phyloP scores from a whole-genome alignment of 169 alveolate genomes.

The Eimeria zaria region DNA sequence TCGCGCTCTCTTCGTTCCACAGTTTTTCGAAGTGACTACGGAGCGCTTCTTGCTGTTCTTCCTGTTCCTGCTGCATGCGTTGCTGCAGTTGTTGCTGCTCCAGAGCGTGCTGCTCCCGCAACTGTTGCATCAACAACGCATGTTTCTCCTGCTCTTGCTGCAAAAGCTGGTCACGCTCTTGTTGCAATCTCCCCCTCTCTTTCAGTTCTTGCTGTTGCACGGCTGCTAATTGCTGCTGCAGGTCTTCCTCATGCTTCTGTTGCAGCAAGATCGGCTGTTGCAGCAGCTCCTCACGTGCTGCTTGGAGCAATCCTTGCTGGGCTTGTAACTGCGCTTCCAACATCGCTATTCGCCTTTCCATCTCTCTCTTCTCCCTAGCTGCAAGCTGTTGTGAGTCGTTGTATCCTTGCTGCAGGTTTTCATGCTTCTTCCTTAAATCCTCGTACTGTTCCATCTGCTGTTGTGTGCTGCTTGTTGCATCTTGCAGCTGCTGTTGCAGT shows the following conservation, averaged over 20 bases:
- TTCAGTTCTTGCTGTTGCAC: slow-evolving; percentile 49
- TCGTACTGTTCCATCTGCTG: slow-evolving; percentile 23
- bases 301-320: slow-evolving; percentile 54
- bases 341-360: not conserved
- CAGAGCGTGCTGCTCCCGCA: slow-evolving; percentile 70
- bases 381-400: slow-evolving; percentile 12
- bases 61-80: slow-evolving; percentile 78
- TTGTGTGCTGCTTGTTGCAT: not conserved
- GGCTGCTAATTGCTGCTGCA: slow-evolving; percentile 40
- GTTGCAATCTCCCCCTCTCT: slow-evolving; percentile 25
- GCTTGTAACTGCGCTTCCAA: slow-evolving; percentile 58
- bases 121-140: slow-evolving; percentile 54
- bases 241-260: slow-evolving; percentile 54
- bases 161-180: slow-evolving; percentile 45
- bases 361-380: slow-evolving; percentile 18
- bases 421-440: slow-evolving; percentile 3
- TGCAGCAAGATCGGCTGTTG: slow-evolving; percentile 58
- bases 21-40: slow-evolving; percentile 57
- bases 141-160: slow-evolving; percentile 67
- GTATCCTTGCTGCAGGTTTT: slow-evolving; percentile 12
- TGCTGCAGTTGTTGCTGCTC: slow-evolving; percentile 70
- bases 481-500: slow-evolving; percentile 17
- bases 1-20: slow-evolving; percentile 81
- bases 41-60: slow-evolving; percentile 68
- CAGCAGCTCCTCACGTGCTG: slow-evolving; percentile 72